phyloP scores from a whole-genome alignment of 768 basidiomycete genomes.

The Suillus alpinus region DNA sequence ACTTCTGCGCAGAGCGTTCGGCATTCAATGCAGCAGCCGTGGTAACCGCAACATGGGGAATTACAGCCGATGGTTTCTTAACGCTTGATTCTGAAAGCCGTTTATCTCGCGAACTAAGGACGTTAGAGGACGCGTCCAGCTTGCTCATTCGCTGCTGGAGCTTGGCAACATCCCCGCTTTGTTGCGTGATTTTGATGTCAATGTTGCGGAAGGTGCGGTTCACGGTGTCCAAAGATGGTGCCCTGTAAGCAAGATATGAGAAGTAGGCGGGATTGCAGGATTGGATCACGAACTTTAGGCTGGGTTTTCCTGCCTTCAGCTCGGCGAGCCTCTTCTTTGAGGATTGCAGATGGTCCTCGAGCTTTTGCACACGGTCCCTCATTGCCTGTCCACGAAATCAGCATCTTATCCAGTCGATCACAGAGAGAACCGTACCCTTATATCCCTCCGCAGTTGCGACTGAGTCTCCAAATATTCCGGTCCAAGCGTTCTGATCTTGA shows the following conservation, averaged over 20 bases:
- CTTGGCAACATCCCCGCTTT: constrained; percentile 49
- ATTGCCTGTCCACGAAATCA: constrained; percentile 46
- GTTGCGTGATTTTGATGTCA: constrained; percentile 64
- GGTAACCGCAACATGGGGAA: constrained; percentile 65
- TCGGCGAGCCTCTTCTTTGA: constrained; percentile 70
- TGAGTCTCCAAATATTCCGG: constrained; percentile 89
- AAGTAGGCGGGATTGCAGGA: not conserved
- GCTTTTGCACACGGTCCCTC: constrained; percentile 69
- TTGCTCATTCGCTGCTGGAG: constrained; percentile 53
- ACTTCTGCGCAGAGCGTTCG: constrained; percentile 66
- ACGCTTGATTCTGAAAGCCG: constrained; percentile 40
- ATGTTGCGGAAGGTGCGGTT: constrained; percentile 84
- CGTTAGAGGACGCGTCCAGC: constrained; percentile 38
- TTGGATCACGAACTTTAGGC: constrained; percentile 51
- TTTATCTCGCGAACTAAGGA: constrained; percentile 35
- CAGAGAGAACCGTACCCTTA: constrained; percentile 50
- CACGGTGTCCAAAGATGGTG: constrained; percentile 83
- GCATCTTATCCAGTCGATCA: constrained; percentile 1
- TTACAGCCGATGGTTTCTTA: constrained; percentile 43
- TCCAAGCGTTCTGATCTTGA: constrained; percentile 73
- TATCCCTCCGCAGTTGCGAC: constrained; percentile 64
- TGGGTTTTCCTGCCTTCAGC: constrained; percentile 57
- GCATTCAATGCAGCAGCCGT: constrained; percentile 83
- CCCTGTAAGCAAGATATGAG: constrained; percentile 40
- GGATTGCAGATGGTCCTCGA: constrained; percentile 69